Evolutionary conservation across 140 eudicot species (phyloP).

Genomic region (Stevia rebaudiana): DNA sequence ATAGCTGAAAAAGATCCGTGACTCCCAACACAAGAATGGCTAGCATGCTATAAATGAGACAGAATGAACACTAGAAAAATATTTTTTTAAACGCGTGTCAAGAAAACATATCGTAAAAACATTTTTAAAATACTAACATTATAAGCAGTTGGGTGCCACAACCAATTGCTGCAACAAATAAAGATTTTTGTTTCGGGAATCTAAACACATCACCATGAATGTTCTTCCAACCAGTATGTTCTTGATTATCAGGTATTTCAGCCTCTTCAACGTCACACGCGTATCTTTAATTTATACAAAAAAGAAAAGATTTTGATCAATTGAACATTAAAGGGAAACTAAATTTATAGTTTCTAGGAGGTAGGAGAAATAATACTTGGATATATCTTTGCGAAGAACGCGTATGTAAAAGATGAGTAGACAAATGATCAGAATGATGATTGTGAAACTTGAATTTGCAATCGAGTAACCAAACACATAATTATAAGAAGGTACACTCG

Average conservation of each 20-base stretch:
- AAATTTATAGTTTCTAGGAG: neutral
- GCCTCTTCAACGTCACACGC: constrained; percentile 23
- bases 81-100: no score
- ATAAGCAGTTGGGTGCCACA: constrained; percentile 27
- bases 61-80: neutral
- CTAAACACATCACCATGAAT: constrained; percentile 41
- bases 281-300: constrained; percentile 15
- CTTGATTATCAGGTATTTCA: constrained; percentile 18
- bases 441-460: constrained; percentile 23
- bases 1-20: constrained; percentile 20
- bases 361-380: constrained; percentile 15
- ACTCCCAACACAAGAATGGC: constrained; percentile 21
- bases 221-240: constrained; percentile 36
- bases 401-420: constrained; percentile 23
- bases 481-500: constrained; percentile 8
- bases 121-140: constrained; percentile 18
- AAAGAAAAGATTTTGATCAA: neutral
- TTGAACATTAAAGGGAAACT: neutral
- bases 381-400: constrained; percentile 32
- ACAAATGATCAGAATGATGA: constrained; percentile 31
- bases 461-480: constrained; percentile 25
- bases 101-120: neutral
- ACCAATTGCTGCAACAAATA: constrained; percentile 39
- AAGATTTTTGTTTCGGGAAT: constrained; percentile 33
- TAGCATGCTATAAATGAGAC: constrained; percentile 16